Evolutionary conservation across 73 alveolate genomes (phyloP), one percentile per base, ranked within the genome.

Genomic region (Paramecium primaurelia): DNA sequence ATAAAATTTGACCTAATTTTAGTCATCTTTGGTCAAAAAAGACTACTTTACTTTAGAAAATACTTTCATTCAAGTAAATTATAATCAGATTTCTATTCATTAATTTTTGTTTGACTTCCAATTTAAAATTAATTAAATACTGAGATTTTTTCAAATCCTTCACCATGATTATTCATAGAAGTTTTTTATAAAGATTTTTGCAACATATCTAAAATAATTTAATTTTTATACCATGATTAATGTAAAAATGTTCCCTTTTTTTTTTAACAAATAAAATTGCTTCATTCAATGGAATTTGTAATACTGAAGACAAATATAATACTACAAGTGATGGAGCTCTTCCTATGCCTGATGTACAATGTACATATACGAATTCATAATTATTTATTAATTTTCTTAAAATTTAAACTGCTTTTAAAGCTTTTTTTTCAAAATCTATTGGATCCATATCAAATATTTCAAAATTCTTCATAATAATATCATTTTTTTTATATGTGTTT

Each of bases 341-440:
- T 42, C 95, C 88, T 94, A 95, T 95, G 26, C 97, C 97, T 10
- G 96, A 95, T 30, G 97, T 95, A 77, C 97, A 94, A 94, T 94
- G 97, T 22, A 94, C 96, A 92, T 94, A 94, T 9, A 94, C 94
- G 71, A 85, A 34, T 92, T 92, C 89, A 64, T 91, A 86, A 85
- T 80, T 86, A 58, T 94, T 30, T 26, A 94, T 34, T 54, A 94
- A 37, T 60, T 92, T 60, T 71, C 86, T 86, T 34, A 94, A 37
- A 32, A 92, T 37, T 88, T 90, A 92, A 12, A 90, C 90, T 37
- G 93, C 95, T 12, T 95, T 93, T 73, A 84, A 83, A 69, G 88
- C 88, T 86, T 64, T 90, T 77, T 77, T 86, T 51, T 58, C 86
- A 86, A 94, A 90, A 47, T 90, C 95, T 10, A 59, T 86, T 6